A percentile compares a stretch with the other conserved stretches of the same genome.
Conservation (phyloP, 371 early-diverging fungal genomes). For the Conidiobolus incongruus region DNA sequence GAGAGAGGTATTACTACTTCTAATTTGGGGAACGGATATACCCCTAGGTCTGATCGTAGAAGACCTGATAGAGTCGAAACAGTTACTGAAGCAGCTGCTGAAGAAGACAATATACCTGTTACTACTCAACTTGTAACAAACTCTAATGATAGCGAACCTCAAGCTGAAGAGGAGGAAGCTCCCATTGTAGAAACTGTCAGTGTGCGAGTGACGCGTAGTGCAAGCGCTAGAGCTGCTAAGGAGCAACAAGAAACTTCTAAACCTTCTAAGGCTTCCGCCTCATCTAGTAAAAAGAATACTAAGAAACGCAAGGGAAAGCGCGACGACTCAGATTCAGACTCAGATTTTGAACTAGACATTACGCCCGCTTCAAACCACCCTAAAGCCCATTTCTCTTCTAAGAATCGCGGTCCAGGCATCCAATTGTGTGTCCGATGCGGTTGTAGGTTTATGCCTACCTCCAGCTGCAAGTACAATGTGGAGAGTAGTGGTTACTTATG, state of each 20-base stretch:
- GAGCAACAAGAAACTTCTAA: background rate
- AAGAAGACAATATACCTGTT: background rate
- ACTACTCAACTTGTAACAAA: background rate
- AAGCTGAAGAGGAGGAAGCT: too few relatives aligned
- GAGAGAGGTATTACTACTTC: constrained; percentile 3
- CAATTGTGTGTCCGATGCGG: too few relatives aligned
- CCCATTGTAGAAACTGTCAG: background rate
- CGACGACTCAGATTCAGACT: too few relatives aligned
- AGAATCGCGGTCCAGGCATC: too few relatives aligned
- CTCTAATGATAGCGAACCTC: too few relatives aligned
- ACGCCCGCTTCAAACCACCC: too few relatives aligned
- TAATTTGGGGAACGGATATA: background rate
- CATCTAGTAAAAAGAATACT: background rate
- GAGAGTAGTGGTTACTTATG: too few relatives aligned
- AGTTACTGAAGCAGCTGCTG: background rate
- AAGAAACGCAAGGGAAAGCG: background rate
- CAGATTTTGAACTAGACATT: too few relatives aligned
- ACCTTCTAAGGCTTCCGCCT: background rate
- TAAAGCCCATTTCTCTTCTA: too few relatives aligned
- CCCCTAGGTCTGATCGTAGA: background rate
- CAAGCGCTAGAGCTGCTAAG: background rate
- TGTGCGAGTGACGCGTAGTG: background rate
- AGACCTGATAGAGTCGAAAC: background rate
- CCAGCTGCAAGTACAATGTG: too few relatives aligned
- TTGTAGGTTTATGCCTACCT: too few relatives aligned